Base-by-base conservation (phyloP, 2,329 filamentous ascomycete genomes). In the Fusarium dlaminii region DNA sequence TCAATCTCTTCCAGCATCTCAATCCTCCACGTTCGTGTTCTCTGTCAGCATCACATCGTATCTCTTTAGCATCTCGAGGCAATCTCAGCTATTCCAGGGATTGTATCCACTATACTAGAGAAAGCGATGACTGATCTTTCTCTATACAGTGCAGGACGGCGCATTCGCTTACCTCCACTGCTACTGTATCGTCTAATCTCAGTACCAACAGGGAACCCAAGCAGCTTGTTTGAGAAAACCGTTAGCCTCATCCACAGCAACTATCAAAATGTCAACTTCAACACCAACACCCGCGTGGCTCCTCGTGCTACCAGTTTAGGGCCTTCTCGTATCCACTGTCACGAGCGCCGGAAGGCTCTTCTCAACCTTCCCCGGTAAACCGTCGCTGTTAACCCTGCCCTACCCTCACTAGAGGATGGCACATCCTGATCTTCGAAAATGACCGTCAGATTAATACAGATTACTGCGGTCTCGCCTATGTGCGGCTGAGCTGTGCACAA, bases 191-290 rank as follows among this genome's bases (percentile, higher is more conserved):
- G 51, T 71, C 49, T 55, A 67, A 63, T 63, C 63, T 65, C 54
- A 43, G 57, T 42, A 54, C 66, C 63, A 63, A 24, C 75, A 76
- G 63, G 75, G 73, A 75, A 71, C 55, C 76, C 67, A 73, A 62
- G 70, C 64, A 66, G 39, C 56, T 62, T 71, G 67, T 69, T 75
- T 68, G 62, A 69, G 62, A 55, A 66, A 56, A 43, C 63, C 36
- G 40, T 64, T 76, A 76, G 71, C 70, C 43, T 71, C 66, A 40
- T 45, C 57, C 45, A 60, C 64, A 63, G 43, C 63, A 61, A 49
- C 55, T 49, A 71, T 52, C 61, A 48, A 66, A 63, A 70, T 63
- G 52, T 63, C 65, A 66, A 56, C 40, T 20, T 43, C 46, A 51
- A 52, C 24, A 46, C 58, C 71, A 72, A 48, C 64, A 30, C 59